Base-by-base conservation (phyloP, 495 filamentous ascomycete genomes). In the Chaetomium fimeti region DNA sequence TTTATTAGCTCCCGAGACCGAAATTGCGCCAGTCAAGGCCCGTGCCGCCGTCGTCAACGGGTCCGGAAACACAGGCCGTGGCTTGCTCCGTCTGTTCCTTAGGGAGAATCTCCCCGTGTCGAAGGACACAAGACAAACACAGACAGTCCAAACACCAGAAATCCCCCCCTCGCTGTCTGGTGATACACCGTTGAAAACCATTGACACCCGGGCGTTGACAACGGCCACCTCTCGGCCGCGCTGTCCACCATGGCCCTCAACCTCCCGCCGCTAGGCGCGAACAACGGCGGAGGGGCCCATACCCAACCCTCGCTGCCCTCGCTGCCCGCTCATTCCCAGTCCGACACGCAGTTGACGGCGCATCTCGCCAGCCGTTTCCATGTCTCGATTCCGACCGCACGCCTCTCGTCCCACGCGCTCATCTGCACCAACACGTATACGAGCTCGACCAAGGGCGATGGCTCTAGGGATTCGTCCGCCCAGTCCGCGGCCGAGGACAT, bases 361-460 rank as follows among this genome's bases (percentile, higher is more conserved):
- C 94, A 98, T 77, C 84, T 98, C 28, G 94, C 94, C 59, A 97
- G 92, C 76, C 90, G 94, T 40, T 98, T 96, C 73, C 94, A 98
- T 80, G 87, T 93, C 22, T 87, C 88, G 45, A 76, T 96, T 43
- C 93, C 94, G 18, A 93, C 91, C 0, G 90, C 94, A 61, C 85
- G 85, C 61, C 86, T 98, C 45, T 96, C 92, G 1, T 95, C 91
- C 0, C 92, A 97, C 72, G 94, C 91, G 27, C 82, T 97, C 60
- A 87, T 98, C 67, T 87, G 89, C 51, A 76, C 97, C 38, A 98
- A 98, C 79, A 98, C 92, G 27, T 98, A 96, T 73, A 91, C 90
- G 7, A 88, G 88, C 25, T 91, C 93, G 0, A 81, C 88, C 12
- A 93, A 91, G 72, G 92, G 92, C n/a, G 89, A 96, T 89, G 92